Percentiles rank a stretch among this genome's conserved stretches.
These are phyloP conservation scores for Quercus alba DNA, from an alignment of 306 rosid genomes.

Conservation along the genomic window DNA sequence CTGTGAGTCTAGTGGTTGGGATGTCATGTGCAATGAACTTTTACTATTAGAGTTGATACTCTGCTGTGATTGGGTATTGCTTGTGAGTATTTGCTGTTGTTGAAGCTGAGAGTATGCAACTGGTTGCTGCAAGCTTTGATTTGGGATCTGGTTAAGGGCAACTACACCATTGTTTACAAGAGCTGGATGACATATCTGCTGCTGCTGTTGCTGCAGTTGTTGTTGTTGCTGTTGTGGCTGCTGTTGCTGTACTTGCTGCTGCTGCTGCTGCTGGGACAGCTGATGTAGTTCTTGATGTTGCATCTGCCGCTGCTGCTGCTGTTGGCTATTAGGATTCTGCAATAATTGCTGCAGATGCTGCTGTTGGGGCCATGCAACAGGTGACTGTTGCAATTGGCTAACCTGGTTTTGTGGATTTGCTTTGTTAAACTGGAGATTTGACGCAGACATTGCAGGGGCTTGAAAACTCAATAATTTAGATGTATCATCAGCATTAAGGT, in stretches of 20 bases:
- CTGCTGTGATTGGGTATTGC: conserved; percentile 69
- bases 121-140: conserved; percentile 63
- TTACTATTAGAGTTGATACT: conserved; percentile 46
- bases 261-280: conserved; percentile 38
- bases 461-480: conserved; percentile 87
- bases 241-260: not conserved
- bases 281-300: conserved; percentile 40
- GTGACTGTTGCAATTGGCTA: conserved; percentile 62
- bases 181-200: conserved; percentile 49
- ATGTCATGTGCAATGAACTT: conserved; percentile 54
- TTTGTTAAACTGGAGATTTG: conserved; percentile 64
- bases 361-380: conserved; percentile 75
- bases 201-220: conserved; percentile 31
- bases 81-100: conserved; percentile 65
- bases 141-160: conserved; percentile 50
- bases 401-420: conserved; percentile 65
- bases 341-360: conserved; percentile 68
- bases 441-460: conserved; percentile 54
- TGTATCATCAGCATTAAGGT: conserved; percentile 67
- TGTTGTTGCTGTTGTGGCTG: conserved; percentile 25
- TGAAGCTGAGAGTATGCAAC: conserved; percentile 69
- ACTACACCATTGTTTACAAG: conserved; percentile 47
- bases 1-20: conserved; percentile 64
- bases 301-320: conserved; percentile 38
- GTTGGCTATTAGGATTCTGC: conserved; percentile 50